Evolutionary conservation across 108 stramenopile genomes (phyloP), one percentile per base, ranked within the genome.

Genomic region (Seminavis robusta): DNA sequence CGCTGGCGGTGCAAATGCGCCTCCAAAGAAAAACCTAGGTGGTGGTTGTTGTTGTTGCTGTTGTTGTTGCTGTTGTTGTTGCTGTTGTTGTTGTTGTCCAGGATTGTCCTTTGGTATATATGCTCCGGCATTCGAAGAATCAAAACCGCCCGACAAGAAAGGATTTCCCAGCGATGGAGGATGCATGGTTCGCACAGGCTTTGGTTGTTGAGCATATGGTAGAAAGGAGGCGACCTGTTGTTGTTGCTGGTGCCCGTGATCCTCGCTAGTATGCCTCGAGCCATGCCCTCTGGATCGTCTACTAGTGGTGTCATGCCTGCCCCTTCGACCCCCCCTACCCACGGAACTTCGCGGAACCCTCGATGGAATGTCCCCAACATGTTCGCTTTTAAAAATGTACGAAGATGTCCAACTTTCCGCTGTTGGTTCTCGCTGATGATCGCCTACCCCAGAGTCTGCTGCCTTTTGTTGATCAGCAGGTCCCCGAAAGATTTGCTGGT

Each of bases 161-260:
- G n/a, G n/a, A n/a, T 32, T 49, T 52, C n/a, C 45, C 58, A 59
- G 59, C 59, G n/a, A 41, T 48, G n/a, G 50, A 66, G 15, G 28
- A 4, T 33, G 23, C 30, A 28, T 73, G 33, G 10, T 49, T 42
- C 67, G 59, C 23, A 65, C 37, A 16, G 71, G 59, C 24, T 67
- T 65, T 25, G 71, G 71, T 38, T 73, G 67, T 37, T 69, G 65
- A 4, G 68, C 50, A 56, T 67, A 27, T 33, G 47, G 73, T 1
- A 67, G 39, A 56, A 65, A 65, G 3, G 15, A 4, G 15, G 17
- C 20, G 36, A 36, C 8, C 15, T 11, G 42, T 43, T 16, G 42
- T n/a, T 43, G 42, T 43, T 43, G 42, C 42, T 5, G 42, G 17
- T 43, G 42, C 15, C 4, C 10, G 20, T 24, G 24, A 23, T 30